A percentile compares a stretch with the other conserved stretches of the same genome.
Evolutionary conservation across 139 green algal species (phyloP).

Genomic region (Zygnema circumcarinatum): DNA sequence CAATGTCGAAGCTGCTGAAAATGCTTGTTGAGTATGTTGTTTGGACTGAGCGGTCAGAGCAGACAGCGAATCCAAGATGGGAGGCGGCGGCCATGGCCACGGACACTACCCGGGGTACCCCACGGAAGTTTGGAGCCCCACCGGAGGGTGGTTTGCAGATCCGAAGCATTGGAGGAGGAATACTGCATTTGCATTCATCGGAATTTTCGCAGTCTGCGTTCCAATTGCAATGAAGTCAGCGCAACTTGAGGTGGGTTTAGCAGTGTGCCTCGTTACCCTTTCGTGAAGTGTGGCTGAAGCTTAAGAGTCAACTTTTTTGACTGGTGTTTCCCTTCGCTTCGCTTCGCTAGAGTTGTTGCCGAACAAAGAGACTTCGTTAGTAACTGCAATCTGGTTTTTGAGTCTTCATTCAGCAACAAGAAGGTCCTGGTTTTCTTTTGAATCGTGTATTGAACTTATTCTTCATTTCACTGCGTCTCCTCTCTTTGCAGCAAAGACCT

Average conservation of each 20-base stretch:
- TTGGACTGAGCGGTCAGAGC: no score
- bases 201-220: slow-evolving; percentile 39
- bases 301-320: neutral
- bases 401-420: neutral
- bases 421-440: neutral
- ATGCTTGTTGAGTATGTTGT: no score
- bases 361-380: neutral
- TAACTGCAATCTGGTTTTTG: neutral
- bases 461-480: neutral
- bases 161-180: slow-evolving; percentile 63
- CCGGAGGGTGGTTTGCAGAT: slow-evolving; percentile 60
- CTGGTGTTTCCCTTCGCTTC: neutral
- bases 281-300: slow-evolving; percentile 7
- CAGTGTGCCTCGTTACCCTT: slow-evolving; percentile 12
- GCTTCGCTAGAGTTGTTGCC: neutral
- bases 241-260: slow-evolving; percentile 49
- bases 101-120: slow-evolving; percentile 49
- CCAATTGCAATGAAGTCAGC: slow-evolving; percentile 64
- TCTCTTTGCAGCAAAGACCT: slow-evolving; percentile 32
- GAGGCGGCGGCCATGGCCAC: slow-evolving; percentile 27
- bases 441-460: neutral
- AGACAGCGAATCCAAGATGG: no score
- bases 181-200: slow-evolving; percentile 56
- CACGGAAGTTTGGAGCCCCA: slow-evolving; percentile 61
- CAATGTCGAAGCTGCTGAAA: no score